Evolutionary conservation across 805 yeast species (phyloP).

Genomic region (Isabelozyma gotoi): DNA sequence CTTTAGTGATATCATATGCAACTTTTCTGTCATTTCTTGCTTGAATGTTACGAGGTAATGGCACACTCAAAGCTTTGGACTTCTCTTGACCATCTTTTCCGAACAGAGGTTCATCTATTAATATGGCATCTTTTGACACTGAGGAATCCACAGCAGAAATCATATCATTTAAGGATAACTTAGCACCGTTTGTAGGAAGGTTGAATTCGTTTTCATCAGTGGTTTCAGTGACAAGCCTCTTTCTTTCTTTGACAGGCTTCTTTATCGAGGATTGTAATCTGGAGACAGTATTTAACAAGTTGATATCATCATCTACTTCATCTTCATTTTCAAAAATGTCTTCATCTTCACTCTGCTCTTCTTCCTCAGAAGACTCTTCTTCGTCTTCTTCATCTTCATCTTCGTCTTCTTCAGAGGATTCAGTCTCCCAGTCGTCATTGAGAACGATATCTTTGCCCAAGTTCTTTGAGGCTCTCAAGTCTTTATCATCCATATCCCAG

Average conservation of each 20-base stretch:
- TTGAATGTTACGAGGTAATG: constrained; percentile 84
- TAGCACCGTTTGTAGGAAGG: constrained; percentile 59
- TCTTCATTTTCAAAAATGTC: constrained; percentile 29
- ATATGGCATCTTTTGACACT: constrained; percentile 49
- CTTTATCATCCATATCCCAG: constrained; percentile 79
- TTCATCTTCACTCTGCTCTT: constrained; percentile 28
- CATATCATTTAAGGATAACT: constrained; percentile 72
- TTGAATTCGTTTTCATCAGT: constrained; percentile 68
- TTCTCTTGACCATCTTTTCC: constrained; percentile 32
- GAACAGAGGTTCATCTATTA: constrained; percentile 33
- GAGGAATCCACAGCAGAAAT: constrained; percentile 60
- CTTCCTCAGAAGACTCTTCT: constrained; percentile 24
- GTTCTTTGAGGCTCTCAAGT: constrained; percentile 19
- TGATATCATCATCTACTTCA: constrained; percentile 39
- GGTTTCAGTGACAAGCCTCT: constrained; percentile 51
- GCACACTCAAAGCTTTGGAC: constrained; percentile 62
- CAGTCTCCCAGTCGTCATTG: constrained; percentile 32
- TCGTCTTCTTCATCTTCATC: constrained; percentile 19
- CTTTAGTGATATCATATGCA: constrained; percentile 85
- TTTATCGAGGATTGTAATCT: constrained; percentile 33
- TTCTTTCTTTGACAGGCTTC: constrained; percentile 38
- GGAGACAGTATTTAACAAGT: constrained; percentile 49
- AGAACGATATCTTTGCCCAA: constrained; percentile 23
- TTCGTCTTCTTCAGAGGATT: constrained; percentile 13
- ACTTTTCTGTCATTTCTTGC: constrained; percentile 82